phyloP scores from a whole-genome alignment of 192 early-diverging fungal genomes.

The Backusella luteola region DNA sequence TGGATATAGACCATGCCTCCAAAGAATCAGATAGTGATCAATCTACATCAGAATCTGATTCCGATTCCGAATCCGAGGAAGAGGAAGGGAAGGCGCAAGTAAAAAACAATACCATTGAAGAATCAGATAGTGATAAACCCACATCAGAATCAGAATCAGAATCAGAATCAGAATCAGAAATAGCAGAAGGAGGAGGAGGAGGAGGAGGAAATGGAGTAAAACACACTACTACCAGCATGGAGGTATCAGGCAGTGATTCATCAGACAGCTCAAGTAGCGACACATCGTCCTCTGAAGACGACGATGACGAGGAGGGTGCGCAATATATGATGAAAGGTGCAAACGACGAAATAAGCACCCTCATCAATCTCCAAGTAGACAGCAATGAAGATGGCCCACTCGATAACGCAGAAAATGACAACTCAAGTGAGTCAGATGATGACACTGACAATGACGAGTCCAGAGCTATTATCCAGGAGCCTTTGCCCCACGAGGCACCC shows the following conservation, averaged over 20 bases:
- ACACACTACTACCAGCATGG: background rate
- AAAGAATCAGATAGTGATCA: background rate
- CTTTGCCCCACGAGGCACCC: too few species aligned
- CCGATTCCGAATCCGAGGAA: background rate
- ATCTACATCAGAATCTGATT: background rate
- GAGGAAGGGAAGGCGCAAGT: background rate
- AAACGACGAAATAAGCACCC: background rate
- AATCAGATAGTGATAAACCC: background rate
- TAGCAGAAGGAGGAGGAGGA: background rate
- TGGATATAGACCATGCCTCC: background rate
- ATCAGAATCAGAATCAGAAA: background rate
- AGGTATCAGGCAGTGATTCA: too few species aligned
- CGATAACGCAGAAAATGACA: too few species aligned
- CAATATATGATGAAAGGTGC: background rate
- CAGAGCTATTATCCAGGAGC: too few species aligned
- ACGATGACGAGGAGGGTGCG: background rate
- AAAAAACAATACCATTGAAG: background rate
- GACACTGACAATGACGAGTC: too few species aligned
- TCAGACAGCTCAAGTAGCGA: background rate
- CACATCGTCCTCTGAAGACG: background rate
- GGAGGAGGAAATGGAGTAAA: background rate
- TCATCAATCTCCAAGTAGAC: too few species aligned
- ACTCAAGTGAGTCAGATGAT: too few species aligned
- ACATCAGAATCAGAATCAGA: background rate
- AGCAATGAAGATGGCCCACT: too few species aligned